Percentiles rank a stretch among this genome's conserved stretches.
Evolutionary conservation across 805 yeast genomes (phyloP).

Genomic region (Ogataea saltuana): DNA sequence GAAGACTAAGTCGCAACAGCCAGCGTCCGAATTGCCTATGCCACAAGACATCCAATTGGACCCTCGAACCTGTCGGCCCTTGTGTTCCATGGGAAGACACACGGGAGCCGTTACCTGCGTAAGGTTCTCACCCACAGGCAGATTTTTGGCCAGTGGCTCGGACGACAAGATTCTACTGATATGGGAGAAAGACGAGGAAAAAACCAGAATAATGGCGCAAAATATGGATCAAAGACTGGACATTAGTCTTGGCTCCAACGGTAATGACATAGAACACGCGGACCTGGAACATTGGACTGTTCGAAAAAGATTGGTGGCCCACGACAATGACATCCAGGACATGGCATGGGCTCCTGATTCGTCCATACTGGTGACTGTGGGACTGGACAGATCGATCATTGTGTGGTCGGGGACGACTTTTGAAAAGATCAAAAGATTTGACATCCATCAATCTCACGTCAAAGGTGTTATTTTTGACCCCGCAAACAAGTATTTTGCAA

Average conservation of each 20-base stretch:
- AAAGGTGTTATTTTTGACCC: constrained; percentile 98
- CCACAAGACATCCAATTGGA: constrained; percentile 26
- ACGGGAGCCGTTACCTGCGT: constrained; percentile 96
- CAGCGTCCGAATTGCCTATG: constrained; percentile 5
- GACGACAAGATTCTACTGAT: constrained; percentile 90
- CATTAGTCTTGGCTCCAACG: constrained; percentile 13
- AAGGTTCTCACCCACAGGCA: constrained; percentile 87
- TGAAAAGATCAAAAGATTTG: constrained; percentile 84
- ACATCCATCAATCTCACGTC: constrained; percentile 91
- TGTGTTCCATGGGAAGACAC: constrained; percentile 91
- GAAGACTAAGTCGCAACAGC: constrained; percentile 15
- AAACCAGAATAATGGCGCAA: constrained; percentile 41
- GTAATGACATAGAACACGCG: constrained; percentile 57
- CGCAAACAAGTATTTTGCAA: constrained; percentile 95
- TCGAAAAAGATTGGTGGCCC: constrained; percentile 88
- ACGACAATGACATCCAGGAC: constrained; percentile 96
- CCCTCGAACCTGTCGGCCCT: constrained; percentile 48
- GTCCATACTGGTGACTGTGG: constrained; percentile 86
- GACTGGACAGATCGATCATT: constrained; percentile 87
- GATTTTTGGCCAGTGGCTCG: constrained; percentile 90
- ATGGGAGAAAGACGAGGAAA: constrained; percentile 87
- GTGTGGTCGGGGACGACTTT: constrained; percentile 94
- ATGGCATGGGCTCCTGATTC: constrained; percentile 98
- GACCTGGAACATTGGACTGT: constrained; percentile 95
- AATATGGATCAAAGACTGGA: constrained; percentile 30